Conservation (phyloP, 148 eudicot species). For the Fagopyrum tataricum region DNA sequence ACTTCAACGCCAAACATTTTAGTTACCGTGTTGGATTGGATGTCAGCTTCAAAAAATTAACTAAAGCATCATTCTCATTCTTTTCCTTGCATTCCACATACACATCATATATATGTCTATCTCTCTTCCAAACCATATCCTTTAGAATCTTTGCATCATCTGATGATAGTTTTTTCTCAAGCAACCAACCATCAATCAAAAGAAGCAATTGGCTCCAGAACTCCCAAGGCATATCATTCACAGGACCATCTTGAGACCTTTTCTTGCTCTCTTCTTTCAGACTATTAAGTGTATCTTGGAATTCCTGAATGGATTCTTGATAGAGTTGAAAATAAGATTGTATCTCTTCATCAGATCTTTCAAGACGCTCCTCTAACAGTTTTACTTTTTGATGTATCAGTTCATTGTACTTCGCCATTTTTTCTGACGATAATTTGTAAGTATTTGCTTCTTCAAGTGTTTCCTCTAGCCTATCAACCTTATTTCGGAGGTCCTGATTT, state of each 20-base stretch:
- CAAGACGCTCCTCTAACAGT: slow-evolving; percentile 75
- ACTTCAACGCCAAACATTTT: neutral
- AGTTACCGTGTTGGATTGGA: slow-evolving; percentile 51
- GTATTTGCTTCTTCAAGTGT: slow-evolving; percentile 52
- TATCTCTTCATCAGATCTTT: slow-evolving; percentile 79
- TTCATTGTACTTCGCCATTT: slow-evolving; percentile 60
- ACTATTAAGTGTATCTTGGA: slow-evolving; percentile 65
- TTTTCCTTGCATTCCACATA: slow-evolving; percentile 59
- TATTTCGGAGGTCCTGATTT: slow-evolving; percentile 74
- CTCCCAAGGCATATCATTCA: slow-evolving; percentile 71
- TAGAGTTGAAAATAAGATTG: slow-evolving; percentile 64
- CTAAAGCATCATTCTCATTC: slow-evolving; percentile 53
- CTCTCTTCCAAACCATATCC: slow-evolving; percentile 82
- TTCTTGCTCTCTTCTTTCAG: slow-evolving; percentile 64
- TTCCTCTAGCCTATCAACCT: slow-evolving; percentile 77
- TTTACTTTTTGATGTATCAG: slow-evolving; percentile 77
- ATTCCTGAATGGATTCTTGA: slow-evolving; percentile 83
- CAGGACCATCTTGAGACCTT: slow-evolving; percentile 47
- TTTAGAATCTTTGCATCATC: slow-evolving; percentile 59
- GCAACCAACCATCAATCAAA: slow-evolving; percentile 85
- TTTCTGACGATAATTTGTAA: slow-evolving; percentile 61
- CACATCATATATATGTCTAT: slow-evolving; percentile 49
- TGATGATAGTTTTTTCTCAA: slow-evolving; percentile 66
- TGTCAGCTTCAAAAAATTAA: slow-evolving; percentile 46
- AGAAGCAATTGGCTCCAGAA: slow-evolving; percentile 88